Conservation (phyloP, 1,139 yeast species). For the Blastobotrys proliferans region DNA sequence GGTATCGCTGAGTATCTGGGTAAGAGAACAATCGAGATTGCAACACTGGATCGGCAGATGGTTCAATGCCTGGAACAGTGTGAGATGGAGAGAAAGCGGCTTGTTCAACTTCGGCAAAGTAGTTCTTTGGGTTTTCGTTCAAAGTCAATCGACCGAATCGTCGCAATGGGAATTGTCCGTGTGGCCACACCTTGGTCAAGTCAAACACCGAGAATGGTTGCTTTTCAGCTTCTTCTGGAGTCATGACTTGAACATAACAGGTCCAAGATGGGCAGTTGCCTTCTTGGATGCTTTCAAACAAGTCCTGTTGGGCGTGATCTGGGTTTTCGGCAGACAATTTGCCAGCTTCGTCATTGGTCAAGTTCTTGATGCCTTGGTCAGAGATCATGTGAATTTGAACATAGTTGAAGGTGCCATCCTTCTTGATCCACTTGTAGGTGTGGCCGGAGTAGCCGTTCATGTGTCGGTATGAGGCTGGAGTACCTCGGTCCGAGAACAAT, state of each 20-base stretch:
- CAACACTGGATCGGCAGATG: conserved; percentile 83
- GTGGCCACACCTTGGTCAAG: conserved; percentile 79
- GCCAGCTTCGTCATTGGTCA: conserved; percentile 54
- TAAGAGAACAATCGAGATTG: conserved; percentile 82
- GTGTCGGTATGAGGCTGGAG: conserved; percentile 58
- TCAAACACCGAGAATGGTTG: conserved; percentile 53
- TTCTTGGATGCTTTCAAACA: conserved; percentile 53
- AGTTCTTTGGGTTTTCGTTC: conserved; percentile 71
- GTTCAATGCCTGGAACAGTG: conserved; percentile 78
- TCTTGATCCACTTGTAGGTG: conserved; percentile 65
- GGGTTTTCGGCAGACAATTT: conserved; percentile 57
- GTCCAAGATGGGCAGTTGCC: conserved; percentile 66
- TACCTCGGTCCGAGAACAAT: conserved; percentile 68
- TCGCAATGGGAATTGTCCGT: conserved; percentile 68
- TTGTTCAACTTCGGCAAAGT: conserved; percentile 79
- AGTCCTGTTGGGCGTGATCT: conserved; percentile 56
- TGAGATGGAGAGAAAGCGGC: conserved; percentile 81
- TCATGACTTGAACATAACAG: conserved; percentile 66
- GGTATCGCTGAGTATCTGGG: conserved; percentile 73
- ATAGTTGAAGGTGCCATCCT: conserved; percentile 58
- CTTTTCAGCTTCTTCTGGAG: conserved; percentile 63
- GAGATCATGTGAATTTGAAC: conserved; percentile 63
- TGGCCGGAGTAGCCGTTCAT: conserved; percentile 80
- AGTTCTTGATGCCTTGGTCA: conserved; percentile 59
- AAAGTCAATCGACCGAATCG: conserved; percentile 65